Conservation (phyloP, 2,329 filamentous ascomycete species). For the Trichoderma sp. region DNA sequence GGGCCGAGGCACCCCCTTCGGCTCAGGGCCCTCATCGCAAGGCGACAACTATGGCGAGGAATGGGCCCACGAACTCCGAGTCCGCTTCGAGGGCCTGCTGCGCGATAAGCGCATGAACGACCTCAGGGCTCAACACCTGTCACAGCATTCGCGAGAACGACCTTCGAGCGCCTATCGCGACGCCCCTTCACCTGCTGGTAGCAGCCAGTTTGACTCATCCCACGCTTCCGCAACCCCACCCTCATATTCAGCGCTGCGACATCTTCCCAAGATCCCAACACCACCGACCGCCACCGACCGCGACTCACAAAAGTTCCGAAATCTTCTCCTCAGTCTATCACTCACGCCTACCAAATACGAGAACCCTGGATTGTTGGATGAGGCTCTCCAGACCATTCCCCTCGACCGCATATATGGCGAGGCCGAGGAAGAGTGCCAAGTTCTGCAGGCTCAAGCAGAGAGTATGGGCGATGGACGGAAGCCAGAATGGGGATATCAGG, state of each 20-base stretch:
- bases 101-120: conserved; percentile 85
- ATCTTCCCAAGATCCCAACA: conserved; percentile 61
- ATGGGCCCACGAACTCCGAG: conserved; percentile 74
- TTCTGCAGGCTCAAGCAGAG: conserved; percentile 81
- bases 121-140: conserved; percentile 59
- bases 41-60: conserved; percentile 58
- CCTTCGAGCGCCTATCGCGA: conserved; percentile 49
- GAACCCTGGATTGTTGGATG: conserved; percentile 90
- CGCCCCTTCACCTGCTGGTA: conserved; percentile 33
- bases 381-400: conserved; percentile 82
- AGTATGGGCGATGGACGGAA: conserved; percentile 78
- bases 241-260: conserved; percentile 48
- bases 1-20: conserved; percentile 37
- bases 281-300: conserved; percentile 65
- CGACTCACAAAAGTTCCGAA: conserved; percentile 72
- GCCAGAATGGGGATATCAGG: conserved; percentile 94
- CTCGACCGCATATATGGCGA: conserved; percentile 89
- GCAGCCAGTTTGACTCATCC: conserved; percentile 47
- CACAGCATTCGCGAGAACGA: conserved; percentile 52
- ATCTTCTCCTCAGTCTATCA: conserved; percentile 79
- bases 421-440: conserved; percentile 88
- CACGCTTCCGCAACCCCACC: conserved; percentile 44
- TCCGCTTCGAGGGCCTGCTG: conserved; percentile 83
- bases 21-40: conserved; percentile 29
- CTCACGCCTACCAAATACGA: conserved; percentile 91